These are phyloP conservation scores for Oryza nivara DNA, from an alignment of 176 grass and related monocot genomes.

Conservation along the genomic window DNA sequence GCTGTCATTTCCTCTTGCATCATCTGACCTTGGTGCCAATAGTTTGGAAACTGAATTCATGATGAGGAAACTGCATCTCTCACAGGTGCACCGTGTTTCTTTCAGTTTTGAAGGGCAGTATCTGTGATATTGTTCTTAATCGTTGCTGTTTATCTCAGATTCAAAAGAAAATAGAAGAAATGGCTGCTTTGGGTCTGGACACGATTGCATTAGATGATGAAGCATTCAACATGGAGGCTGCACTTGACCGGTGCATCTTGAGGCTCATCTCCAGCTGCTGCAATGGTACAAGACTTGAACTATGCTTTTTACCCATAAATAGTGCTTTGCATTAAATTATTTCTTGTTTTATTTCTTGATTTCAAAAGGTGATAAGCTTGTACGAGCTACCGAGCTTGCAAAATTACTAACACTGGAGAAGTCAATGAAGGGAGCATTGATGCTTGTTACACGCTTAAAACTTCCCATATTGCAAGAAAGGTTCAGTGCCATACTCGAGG, in stretches of 20 bases:
- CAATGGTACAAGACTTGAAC: conserved; percentile 65
- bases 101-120: conserved; percentile 1
- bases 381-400: conserved; percentile 83
- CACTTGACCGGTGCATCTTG: conserved; percentile 86
- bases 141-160: conserved; percentile 54
- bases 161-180: conserved; percentile 73
- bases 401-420: conserved; percentile 81
- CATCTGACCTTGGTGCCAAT: conserved; percentile 83
- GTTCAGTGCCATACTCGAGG: conserved; percentile 85
- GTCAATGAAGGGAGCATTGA: conserved; percentile 89
- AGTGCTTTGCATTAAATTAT: conserved; percentile 11
- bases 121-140: conserved; percentile 34
- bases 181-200: conserved; percentile 53
- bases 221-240: conserved; percentile 81
- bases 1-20: conserved; percentile 76
- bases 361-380: conserved; percentile 79
- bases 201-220: conserved; percentile 73
- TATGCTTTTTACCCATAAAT: neutral
- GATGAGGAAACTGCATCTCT: conserved; percentile 76
- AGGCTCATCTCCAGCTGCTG: conserved; percentile 94
- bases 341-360: conserved; percentile 33
- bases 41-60: conserved; percentile 94
- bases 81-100: conserved; percentile 62
- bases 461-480: conserved; percentile 88
- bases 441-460: conserved; percentile 85